phyloP scores from a whole-genome alignment of 2,329 filamentous ascomycete species.

The Curvularia lunata region DNA sequence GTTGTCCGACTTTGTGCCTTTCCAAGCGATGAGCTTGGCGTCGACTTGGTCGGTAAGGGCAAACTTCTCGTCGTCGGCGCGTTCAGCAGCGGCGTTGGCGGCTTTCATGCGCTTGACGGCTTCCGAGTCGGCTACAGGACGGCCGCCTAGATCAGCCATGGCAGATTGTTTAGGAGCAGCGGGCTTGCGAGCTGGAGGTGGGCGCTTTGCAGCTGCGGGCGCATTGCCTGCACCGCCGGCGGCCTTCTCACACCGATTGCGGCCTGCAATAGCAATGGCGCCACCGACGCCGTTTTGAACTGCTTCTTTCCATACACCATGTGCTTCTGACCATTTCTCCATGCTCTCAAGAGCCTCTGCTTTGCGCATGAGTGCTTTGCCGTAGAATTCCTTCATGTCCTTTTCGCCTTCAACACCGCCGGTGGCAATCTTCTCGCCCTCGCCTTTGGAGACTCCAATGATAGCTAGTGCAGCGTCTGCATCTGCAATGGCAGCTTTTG shows the following conservation, averaged over 20 bases:
- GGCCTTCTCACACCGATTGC: slow-evolving; percentile 88
- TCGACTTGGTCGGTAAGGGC: slow-evolving; percentile 86
- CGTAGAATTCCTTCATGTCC: slow-evolving; percentile 91
- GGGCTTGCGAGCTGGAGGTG: slow-evolving; percentile 36
- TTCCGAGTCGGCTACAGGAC: slow-evolving; percentile 63
- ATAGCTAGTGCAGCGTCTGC: slow-evolving; percentile 79
- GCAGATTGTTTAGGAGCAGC: slow-evolving; percentile 50
- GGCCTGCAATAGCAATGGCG: slow-evolving; percentile 79
- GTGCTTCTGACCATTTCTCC: slow-evolving; percentile 90
- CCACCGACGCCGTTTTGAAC: slow-evolving; percentile 89
- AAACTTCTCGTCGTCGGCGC: slow-evolving; percentile 90
- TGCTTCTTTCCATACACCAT: slow-evolving; percentile 77
- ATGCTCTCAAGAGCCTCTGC: slow-evolving; percentile 95
- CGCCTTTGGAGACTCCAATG: slow-evolving; percentile 80
- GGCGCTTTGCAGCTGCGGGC: slow-evolving; percentile 30
- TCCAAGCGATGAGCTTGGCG: slow-evolving; percentile 78
- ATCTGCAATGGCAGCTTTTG: slow-evolving; percentile 84
- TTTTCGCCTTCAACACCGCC: slow-evolving; percentile 66
- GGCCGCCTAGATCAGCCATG: slow-evolving; percentile 50
- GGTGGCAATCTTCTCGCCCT: slow-evolving; percentile 79
- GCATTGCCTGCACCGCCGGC: slow-evolving; percentile 53
- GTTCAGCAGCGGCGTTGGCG: slow-evolving; percentile 84
- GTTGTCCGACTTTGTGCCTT: slow-evolving; percentile 91
- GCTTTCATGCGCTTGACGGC: slow-evolving; percentile 82
- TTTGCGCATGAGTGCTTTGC: slow-evolving; percentile 91